These are phyloP conservation scores for Multifurca ochricompacta DNA, from an alignment of 768 basidiomycete species.

Conservation along the genomic window DNA sequence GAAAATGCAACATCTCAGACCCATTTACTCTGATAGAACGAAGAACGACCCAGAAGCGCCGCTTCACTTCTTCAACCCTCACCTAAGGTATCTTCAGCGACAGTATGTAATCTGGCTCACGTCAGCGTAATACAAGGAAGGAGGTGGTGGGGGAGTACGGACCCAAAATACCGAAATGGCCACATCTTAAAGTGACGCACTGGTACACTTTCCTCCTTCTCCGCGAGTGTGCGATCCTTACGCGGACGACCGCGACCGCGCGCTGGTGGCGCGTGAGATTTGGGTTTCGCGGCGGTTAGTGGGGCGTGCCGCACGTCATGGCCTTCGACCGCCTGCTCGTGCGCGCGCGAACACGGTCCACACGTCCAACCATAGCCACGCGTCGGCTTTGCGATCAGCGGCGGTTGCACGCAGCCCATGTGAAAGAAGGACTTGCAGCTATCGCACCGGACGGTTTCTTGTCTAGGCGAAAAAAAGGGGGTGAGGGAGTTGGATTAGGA, in stretches of 20 bases:
- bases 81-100: constrained; percentile 90
- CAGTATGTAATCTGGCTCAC: constrained; percentile 65
- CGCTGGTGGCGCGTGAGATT: constrained; percentile 65
- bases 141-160: constrained; percentile 25
- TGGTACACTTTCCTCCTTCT: constrained; percentile 67
- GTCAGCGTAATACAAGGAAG: constrained; percentile 15
- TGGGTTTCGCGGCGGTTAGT: constrained; percentile 43
- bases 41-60: not conserved
- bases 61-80: constrained; percentile 23
- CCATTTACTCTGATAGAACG: not conserved
- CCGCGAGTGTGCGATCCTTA: constrained; percentile 64
- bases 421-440: constrained; percentile 92
- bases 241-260: constrained; percentile 69
- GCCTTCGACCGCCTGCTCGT: constrained; percentile 80
- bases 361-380: constrained; percentile 98
- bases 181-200: constrained; percentile 87
- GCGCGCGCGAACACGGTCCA: constrained; percentile 80
- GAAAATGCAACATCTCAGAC: constrained; percentile 3
- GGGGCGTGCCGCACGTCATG: constrained; percentile 55
- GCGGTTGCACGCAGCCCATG: constrained; percentile 90
- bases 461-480: constrained; percentile 37
- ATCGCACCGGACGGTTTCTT: constrained; percentile 84
- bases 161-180: constrained; percentile 98
- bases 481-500: constrained; percentile 13
- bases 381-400: constrained; percentile 83